Percentiles rank a stretch among this genome's conserved stretches.
Conservation (phyloP, 768 basidiomycete genomes). For the Guyanaporus albipodus region DNA sequence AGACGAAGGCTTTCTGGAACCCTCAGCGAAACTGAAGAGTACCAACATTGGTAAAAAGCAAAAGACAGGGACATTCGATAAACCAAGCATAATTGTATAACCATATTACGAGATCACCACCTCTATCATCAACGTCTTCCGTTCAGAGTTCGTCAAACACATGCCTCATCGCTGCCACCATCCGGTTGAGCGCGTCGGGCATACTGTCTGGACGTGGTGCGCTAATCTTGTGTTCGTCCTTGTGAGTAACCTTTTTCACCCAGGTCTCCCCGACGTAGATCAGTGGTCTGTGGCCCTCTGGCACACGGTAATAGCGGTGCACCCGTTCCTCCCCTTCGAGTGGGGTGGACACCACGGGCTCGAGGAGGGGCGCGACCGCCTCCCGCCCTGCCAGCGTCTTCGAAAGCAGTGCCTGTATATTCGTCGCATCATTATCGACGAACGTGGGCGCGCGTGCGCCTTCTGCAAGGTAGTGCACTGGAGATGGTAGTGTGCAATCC, state of each 20-base stretch:
- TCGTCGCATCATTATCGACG: not conserved
- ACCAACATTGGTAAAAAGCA: no score
- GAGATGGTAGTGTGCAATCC: not conserved
- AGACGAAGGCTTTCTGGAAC: no score
- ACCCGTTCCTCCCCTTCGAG: not conserved
- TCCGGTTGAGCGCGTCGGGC: not conserved
- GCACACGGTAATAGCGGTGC: not conserved
- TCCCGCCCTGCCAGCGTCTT: not conserved
- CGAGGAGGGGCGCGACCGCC: not conserved
- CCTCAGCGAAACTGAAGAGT: no score
- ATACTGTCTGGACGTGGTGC: not conserved
- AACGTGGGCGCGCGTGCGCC: not conserved
- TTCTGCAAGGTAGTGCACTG: not conserved
- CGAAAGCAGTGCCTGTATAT: not conserved
- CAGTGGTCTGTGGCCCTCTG: not conserved
- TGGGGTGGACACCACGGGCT: not conserved
- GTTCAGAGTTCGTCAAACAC: not conserved
- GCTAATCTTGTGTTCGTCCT: not conserved
- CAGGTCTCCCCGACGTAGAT: constrained; percentile 7
- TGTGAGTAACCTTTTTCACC: not conserved
- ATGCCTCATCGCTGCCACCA: not conserved
- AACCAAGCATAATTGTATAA: no score
- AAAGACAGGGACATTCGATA: no score
- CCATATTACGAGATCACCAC: no score
- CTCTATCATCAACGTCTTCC: no score